phyloP scores from a whole-genome alignment of 2,329 filamentous ascomycete species.

The Claviceps spartinae region DNA sequence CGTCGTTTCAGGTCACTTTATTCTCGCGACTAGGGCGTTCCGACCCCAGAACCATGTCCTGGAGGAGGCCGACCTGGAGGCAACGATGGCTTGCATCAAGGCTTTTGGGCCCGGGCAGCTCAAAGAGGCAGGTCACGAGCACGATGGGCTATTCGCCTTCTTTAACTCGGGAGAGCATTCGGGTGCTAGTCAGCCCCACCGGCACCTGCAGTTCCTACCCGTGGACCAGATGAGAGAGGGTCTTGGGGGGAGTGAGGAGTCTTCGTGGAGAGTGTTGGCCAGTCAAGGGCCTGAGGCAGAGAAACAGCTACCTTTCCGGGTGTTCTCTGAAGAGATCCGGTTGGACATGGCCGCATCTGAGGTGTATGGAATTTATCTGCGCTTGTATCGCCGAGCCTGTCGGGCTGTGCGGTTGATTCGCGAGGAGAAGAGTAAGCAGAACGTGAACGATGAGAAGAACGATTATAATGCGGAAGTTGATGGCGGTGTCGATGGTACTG shows the following conservation, averaged over 20 bases:
- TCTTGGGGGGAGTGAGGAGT: constrained; percentile 17
- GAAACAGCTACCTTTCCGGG: constrained; percentile 26
- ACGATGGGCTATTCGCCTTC: constrained; percentile 43
- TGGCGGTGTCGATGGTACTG: background rate
- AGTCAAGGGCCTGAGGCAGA: constrained; percentile 12
- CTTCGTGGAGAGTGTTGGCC: constrained; percentile 35
- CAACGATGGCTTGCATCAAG: constrained; percentile 46
- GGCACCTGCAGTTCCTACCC: constrained; percentile 60
- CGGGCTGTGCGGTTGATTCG: constrained; percentile 18
- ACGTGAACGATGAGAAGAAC: too few relatives aligned
- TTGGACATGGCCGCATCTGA: constrained; percentile 20
- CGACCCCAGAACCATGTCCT: constrained; percentile 52
- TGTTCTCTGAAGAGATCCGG: constrained; percentile 28
- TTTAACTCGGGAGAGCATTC: constrained; percentile 59
- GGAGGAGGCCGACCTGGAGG: constrained; percentile 44
- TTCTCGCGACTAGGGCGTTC: constrained; percentile 51
- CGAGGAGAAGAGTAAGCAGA: too few relatives aligned
- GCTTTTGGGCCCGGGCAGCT: constrained; percentile 30
- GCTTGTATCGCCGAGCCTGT: constrained; percentile 32
- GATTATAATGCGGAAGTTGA: too few relatives aligned
- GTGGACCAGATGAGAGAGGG: constrained; percentile 48
- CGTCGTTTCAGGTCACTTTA: constrained; percentile 56
- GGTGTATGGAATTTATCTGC: constrained; percentile 30
- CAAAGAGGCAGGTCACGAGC: background rate
- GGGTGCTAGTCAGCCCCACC: constrained; percentile 57